These are phyloP conservation scores for Leccinum arenicola DNA, from an alignment of 768 basidiomycete species.

Conservation along the genomic window DNA sequence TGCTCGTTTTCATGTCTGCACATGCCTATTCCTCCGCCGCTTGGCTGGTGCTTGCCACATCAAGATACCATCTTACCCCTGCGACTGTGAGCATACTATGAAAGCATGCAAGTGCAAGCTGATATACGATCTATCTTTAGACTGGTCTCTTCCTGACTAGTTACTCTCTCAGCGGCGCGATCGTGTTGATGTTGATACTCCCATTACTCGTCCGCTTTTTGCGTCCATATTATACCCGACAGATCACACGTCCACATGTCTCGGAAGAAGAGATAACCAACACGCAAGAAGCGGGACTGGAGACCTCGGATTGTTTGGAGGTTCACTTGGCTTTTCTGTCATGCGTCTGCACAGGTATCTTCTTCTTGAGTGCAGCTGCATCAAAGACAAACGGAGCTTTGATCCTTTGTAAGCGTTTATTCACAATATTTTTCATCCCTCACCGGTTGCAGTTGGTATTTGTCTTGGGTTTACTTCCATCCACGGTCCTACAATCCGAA, in stretches of 20 bases:
- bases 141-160: conserved; percentile 28
- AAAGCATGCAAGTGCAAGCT: background rate
- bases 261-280: background rate
- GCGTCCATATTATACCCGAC: conserved; percentile 23
- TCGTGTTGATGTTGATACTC: conserved; percentile 19
- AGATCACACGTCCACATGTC: background rate
- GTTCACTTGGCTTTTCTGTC: conserved; percentile 26
- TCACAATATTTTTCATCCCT: background rate
- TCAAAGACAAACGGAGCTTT: conserved; percentile 4
- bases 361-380: conserved; percentile 11
- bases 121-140: conserved; percentile 7
- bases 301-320: conserved; percentile 28
- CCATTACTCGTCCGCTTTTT: conserved; percentile 25
- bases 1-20: conserved; percentile 20
- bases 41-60: conserved; percentile 26
- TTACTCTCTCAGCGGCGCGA: conserved; percentile 11
- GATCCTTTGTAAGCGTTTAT: conserved; percentile 13
- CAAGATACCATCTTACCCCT: conserved; percentile 26
- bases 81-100: conserved; percentile 18
- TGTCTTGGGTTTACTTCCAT: conserved; percentile 15
- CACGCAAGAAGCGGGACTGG: background rate
- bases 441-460: conserved; percentile 13
- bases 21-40: conserved; percentile 9
- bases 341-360: conserved; percentile 16
- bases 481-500: conserved; percentile 21